Base-by-base conservation (phyloP, 495 filamentous ascomycete species). In the Elasticomyces elasticus region DNA sequence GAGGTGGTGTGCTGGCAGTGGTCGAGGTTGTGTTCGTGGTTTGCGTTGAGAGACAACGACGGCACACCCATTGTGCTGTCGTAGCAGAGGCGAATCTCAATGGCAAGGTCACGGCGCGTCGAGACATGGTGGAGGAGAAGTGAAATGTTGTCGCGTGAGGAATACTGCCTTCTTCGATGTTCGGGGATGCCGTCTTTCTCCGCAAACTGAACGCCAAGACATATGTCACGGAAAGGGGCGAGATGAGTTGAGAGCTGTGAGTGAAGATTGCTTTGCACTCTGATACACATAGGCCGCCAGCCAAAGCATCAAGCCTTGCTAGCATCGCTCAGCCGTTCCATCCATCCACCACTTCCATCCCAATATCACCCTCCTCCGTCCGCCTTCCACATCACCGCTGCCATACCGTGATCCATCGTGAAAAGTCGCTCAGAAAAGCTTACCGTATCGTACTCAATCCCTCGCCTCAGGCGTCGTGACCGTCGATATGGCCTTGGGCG, bases 1-100 rank as follows among this genome's bases (percentile, higher is more conserved):
- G 24, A 10, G 5, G 45, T 49, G 28, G n/a, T 28, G 25, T 30
- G 5, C n/a, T 10, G 45, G 24, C 13, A 27, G 45, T 2, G n/a
- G 27, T 44, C 42, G 51, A 49, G 1, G 52, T 31, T 24, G 46
- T 17, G 15, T 10, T 9, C 20, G 37, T 25, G 26, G 58, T 24
- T 50, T 56, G 38, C 5, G 58, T 56, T 33, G 58, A 53, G 17
- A 56, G 54, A 31, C 58, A 61, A 27, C 58, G 42, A 1, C 54
- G 47, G 43, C 58, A 61, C 23, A 41, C 31, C 58, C 58, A 61
- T 49, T 38, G 54, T 17, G 5, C 10, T 6, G 11, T 22, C 11
- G 51, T 20, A 15, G 44, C 19, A 0, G 42, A 42, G 20, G 38
- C 17, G 1, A 48, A 23, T 28, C 58, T 26, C 20, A 61, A 52